Conservation (phyloP, 139 green algal genomes). For the Tetradesmus obliquus region DNA sequence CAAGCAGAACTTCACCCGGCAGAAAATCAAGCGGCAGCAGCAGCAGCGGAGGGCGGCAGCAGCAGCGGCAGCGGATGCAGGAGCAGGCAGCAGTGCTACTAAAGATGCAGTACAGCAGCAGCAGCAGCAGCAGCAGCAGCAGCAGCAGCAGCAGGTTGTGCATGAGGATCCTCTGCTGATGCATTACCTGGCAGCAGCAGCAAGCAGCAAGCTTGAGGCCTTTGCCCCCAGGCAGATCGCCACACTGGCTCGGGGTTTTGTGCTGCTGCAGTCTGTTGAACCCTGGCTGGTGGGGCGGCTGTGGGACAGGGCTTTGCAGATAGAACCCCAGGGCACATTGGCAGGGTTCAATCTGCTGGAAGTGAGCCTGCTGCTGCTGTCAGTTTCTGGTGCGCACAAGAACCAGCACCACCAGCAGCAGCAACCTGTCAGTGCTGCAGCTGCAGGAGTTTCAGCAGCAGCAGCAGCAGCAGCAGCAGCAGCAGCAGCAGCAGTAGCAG, state of each 20-base stretch:
- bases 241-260: constrained; percentile 3
- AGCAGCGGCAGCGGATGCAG: constrained; percentile 7
- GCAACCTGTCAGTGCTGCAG: background rate
- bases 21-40: background rate
- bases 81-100: background rate
- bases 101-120: background rate
- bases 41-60: background rate
- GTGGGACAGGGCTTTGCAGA: background rate
- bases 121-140: constrained; percentile 21
- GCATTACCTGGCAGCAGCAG: background rate
- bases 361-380: constrained; percentile 31
- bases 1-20: background rate
- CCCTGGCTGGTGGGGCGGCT: background rate
- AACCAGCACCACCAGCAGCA: background rate
- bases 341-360: background rate
- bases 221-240: constrained; percentile 14
- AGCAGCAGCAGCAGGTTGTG: background rate
- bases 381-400: background rate
- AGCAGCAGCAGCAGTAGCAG: constrained; percentile 10
- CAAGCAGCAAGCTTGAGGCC: background rate
- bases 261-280: background rate
- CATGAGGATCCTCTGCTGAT: background rate
- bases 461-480: background rate
- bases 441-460: background rate
- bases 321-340: background rate